Evolutionary conservation across 2,329 filamentous ascomycete species (phyloP), one percentile per base, ranked within the genome.

Genomic region (Venturiaceae sp.): DNA sequence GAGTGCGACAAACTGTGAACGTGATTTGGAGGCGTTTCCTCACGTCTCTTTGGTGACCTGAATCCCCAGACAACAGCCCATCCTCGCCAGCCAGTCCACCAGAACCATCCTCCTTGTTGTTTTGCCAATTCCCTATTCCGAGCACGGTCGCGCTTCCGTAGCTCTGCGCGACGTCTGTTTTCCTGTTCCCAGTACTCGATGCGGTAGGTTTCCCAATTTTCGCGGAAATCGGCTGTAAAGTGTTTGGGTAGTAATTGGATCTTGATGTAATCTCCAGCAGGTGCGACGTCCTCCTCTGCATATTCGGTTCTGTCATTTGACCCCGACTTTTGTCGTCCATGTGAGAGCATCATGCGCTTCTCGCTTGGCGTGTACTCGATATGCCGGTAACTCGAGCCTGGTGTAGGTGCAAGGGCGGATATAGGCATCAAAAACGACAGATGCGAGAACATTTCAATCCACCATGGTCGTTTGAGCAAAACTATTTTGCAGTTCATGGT

Each of bases 401-500:
- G 83, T 56, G 75, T 84, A 70, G 36, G 66, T 68, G 53, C 67
- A 66, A 69, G 68, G 69, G 7, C 71, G 63, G 1, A 67, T 67
- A 39, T 67, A 66, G 4, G 83, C 82, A 94, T 81, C 61, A 95
- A 81, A 72, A 92, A 95, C 13, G 80, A 84, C 50, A 87, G 69
- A 58, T 87, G 87, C 5, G 86, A 87, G 19, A 88, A 75, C 28
- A 87, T 70, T 69, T 96, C 92, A 61, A 84, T 83, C 82, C 86
- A 91, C 84, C 89, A 91, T 0, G 88, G 82, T 13, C 90, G 84
- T 66, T 88, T 85, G 58, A 95, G 87, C 59, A 97, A 81, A 57
- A 99, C 91, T 53, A 99, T 85, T 75, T 99, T 97, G 74, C 91
- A 90, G 73, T 99, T 99, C 82, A 97, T 95, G 58, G 83, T 87